phyloP scores from a whole-genome alignment of 306 rosid genomes.

The Glycine latifolia region DNA sequence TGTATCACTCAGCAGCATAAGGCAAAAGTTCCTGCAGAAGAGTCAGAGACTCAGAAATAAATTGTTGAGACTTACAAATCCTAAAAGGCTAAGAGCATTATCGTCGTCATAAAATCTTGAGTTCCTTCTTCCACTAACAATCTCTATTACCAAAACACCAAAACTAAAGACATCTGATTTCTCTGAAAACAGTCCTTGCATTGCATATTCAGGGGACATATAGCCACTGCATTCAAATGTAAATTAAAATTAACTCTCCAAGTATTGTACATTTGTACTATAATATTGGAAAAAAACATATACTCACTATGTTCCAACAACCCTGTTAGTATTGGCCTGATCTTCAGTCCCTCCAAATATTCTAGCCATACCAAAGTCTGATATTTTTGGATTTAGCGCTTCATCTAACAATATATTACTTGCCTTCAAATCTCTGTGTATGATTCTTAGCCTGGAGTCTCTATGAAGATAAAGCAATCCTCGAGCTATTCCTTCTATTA shows the following conservation, averaged over 20 bases:
- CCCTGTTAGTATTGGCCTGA: conserved; percentile 3
- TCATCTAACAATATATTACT: conserved; percentile 34
- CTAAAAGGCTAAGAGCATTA: conserved; percentile 36
- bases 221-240: conserved; percentile 40
- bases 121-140: conserved; percentile 41
- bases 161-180: conserved; percentile 51
- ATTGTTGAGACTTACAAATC: conserved; percentile 38
- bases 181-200: conserved; percentile 39
- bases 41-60: neutral
- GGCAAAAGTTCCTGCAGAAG: neutral
- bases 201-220: conserved; percentile 50
- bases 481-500: conserved; percentile 34
- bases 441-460: conserved; percentile 32
- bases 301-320: conserved; percentile 36
- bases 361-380: conserved; percentile 34
- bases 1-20: too few species aligned
- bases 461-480: conserved; percentile 42
- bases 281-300: neutral
- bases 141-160: conserved; percentile 46
- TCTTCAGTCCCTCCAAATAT: conserved; percentile 36
- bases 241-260: neutral
- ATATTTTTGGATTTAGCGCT: conserved; percentile 35
- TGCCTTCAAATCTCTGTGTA: conserved; percentile 36
- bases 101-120: conserved; percentile 37
- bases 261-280: neutral